These are phyloP conservation scores for Psilocybe sp. DNA, from an alignment of 768 basidiomycete genomes.

Conservation along the genomic window DNA sequence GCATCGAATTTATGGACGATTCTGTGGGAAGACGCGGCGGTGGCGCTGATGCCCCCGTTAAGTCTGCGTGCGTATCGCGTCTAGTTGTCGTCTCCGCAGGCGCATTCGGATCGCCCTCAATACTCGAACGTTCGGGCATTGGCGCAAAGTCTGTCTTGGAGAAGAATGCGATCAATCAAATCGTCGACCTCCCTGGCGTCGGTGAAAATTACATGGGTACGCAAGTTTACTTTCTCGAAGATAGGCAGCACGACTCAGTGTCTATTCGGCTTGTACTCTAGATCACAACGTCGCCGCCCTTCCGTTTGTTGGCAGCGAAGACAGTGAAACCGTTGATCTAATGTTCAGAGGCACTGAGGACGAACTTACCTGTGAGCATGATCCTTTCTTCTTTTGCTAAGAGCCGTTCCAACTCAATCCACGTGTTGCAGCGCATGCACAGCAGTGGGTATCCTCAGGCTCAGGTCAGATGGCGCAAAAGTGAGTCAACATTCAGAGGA, in stretches of 20 bases:
- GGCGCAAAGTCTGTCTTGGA: slow-evolving; percentile 50
- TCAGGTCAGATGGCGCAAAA: slow-evolving; percentile 53
- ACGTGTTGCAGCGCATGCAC: slow-evolving; percentile 13
- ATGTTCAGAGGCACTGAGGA: slow-evolving; percentile 40
- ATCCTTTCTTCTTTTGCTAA: not conserved
- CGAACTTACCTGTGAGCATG: slow-evolving; percentile 37
- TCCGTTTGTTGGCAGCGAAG: slow-evolving; percentile 43
- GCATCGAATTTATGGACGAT: slow-evolving; percentile 49
- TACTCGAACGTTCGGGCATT: slow-evolving; percentile 59
- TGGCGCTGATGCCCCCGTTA: slow-evolving; percentile 13
- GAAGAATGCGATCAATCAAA: slow-evolving; percentile 40
- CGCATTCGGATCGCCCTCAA: slow-evolving; percentile 53
- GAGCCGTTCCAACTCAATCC: not conserved
- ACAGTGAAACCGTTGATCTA: slow-evolving; percentile 46
- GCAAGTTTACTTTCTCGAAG: not conserved
- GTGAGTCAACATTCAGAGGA: slow-evolving; percentile 38
- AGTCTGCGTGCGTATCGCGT: slow-evolving; percentile 31
- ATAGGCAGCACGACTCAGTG: too few species aligned
- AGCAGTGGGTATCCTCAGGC: slow-evolving; percentile 35
- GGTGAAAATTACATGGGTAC: slow-evolving; percentile 65
- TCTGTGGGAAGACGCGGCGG: slow-evolving; percentile 21
- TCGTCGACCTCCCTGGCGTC: slow-evolving; percentile 71
- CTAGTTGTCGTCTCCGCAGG: slow-evolving; percentile 52
- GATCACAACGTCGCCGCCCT: slow-evolving; percentile 38
- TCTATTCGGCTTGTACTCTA: slow-evolving; percentile 10